Percentiles rank a stretch among this genome's conserved stretches.
phyloP scores from a whole-genome alignment of 2,329 filamentous ascomycete species.

The Alternaria panax region DNA sequence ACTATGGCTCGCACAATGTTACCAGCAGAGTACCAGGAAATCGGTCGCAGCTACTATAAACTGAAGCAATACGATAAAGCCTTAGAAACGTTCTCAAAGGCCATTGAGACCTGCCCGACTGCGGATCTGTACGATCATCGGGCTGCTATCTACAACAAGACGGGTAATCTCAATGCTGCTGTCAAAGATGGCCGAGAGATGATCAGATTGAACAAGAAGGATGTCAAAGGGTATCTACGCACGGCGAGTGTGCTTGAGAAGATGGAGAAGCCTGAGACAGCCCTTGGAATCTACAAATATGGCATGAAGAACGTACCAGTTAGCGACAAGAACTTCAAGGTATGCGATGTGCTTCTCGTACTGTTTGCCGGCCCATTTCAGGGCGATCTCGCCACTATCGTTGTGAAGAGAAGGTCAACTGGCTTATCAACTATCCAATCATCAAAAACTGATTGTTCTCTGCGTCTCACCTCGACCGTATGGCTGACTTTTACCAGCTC shows the following conservation, averaged over 20 bases:
- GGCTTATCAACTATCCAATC: too few species aligned
- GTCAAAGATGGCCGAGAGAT: constrained; percentile 65
- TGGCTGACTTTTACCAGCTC: constrained; percentile 38
- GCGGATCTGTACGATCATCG: constrained; percentile 61
- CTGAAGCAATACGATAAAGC: constrained; percentile 48
- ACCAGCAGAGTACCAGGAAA: constrained; percentile 45
- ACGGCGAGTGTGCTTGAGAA: constrained; percentile 59
- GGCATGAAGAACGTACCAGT: constrained; percentile 62
- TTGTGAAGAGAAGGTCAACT: not conserved
- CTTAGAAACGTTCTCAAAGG: constrained; percentile 43
- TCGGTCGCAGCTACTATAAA: constrained; percentile 47
- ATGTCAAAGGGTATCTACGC: constrained; percentile 66
- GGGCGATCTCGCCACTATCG: not conserved
- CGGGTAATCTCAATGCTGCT: constrained; percentile 59
- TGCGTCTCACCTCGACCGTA: not conserved
- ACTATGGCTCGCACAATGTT: constrained; percentile 43
- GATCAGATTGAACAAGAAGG: constrained; percentile 59
- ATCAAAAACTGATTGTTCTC: not conserved
- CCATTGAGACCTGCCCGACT: constrained; percentile 38
- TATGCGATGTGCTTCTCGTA: constrained; percentile 9
- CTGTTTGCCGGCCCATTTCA: not conserved
- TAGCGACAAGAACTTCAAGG: constrained; percentile 45
- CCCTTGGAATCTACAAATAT: constrained; percentile 64
- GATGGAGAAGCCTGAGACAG: constrained; percentile 60
- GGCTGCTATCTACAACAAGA: constrained; percentile 62